Percentiles rank a stretch among this genome's conserved stretches.
These are phyloP conservation scores for Rhizophlyctis rosea DNA, from an alignment of 192 early-diverging fungal genomes.

Conservation along the genomic window DNA sequence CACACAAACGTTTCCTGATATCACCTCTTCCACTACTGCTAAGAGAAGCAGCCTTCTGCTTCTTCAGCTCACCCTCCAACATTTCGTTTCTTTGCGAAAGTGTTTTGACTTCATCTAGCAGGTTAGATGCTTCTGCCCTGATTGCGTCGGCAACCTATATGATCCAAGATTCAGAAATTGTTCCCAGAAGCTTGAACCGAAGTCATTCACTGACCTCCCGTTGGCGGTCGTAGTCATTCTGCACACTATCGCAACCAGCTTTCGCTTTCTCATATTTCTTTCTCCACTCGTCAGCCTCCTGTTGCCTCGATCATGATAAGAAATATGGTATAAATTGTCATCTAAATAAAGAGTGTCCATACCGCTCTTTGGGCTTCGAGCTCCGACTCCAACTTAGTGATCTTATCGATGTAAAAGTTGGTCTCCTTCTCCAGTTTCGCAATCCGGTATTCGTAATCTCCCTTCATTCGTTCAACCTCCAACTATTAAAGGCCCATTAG, in stretches of 20 bases:
- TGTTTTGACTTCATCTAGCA: conserved; percentile 36
- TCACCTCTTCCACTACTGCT: conserved; percentile 5
- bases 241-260: conserved; percentile 21
- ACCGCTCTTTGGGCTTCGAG: conserved; percentile 8
- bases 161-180: background rate
- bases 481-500: no score
- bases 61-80: conserved; percentile 11
- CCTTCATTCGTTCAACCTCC: conserved; percentile 6
- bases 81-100: conserved; percentile 24
- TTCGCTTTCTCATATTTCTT: conserved; percentile 20
- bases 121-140: conserved; percentile 17
- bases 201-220: conserved; percentile 7
- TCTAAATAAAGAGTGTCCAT: background rate
- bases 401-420: background rate
- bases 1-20: no score
- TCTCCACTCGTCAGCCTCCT: background rate
- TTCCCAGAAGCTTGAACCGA: background rate
- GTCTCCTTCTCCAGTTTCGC: conserved; percentile 18
- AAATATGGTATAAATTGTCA: no score
- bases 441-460: conserved; percentile 27
- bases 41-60: conserved; percentile 1
- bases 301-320: no score
- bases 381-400: conserved; percentile 1
- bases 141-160: conserved; percentile 25
- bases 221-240: conserved; percentile 20